Evolutionary conservation across 148 eudicot species (phyloP).

Genomic region (Arbutus unedo): DNA sequence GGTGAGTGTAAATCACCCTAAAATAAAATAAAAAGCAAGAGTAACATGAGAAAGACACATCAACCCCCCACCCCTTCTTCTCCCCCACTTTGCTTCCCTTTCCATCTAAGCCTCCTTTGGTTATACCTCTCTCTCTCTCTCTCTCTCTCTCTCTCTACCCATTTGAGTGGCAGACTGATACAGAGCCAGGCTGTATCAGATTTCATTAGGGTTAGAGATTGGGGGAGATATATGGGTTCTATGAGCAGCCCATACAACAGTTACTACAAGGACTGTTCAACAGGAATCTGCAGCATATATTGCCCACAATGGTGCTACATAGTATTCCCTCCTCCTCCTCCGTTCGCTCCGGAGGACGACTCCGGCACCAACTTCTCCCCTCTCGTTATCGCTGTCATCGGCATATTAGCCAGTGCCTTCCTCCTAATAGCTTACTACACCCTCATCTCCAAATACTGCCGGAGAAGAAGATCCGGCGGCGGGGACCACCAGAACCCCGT

Average conservation of each 20-base stretch:
- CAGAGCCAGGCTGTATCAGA: not conserved
- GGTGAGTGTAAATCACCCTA: too few relatives aligned
- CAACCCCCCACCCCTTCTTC: not conserved
- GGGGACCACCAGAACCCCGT: not conserved
- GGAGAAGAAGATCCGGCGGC: constrained; percentile 12
- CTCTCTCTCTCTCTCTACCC: not conserved
- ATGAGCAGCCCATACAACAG: constrained; percentile 30
- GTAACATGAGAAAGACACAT: constrained; percentile 13
- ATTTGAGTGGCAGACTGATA: not conserved
- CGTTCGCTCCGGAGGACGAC: constrained; percentile 20
- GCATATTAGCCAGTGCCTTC: constrained; percentile 61
- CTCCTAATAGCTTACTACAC: constrained; percentile 69
- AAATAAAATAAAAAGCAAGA: not conserved
- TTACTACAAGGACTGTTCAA: constrained; percentile 42
- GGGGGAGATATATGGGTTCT: constrained; percentile 24
- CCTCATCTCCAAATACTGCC: constrained; percentile 52
- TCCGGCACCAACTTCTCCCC: constrained; percentile 56
- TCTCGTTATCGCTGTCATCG: constrained; percentile 60
- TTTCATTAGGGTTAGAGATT: not conserved
- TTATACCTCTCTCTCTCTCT: not conserved
- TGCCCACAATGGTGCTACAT: constrained; percentile 58
- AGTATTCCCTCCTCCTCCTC: constrained; percentile 46
- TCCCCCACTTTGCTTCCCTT: constrained; percentile 22
- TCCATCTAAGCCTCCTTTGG: constrained; percentile 14
- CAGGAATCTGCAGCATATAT: constrained; percentile 43